A percentile compares a stretch with the other conserved stretches of the same genome.
phyloP scores from a whole-genome alignment of 169 alveolate species.

The Plasmodium inui region DNA sequence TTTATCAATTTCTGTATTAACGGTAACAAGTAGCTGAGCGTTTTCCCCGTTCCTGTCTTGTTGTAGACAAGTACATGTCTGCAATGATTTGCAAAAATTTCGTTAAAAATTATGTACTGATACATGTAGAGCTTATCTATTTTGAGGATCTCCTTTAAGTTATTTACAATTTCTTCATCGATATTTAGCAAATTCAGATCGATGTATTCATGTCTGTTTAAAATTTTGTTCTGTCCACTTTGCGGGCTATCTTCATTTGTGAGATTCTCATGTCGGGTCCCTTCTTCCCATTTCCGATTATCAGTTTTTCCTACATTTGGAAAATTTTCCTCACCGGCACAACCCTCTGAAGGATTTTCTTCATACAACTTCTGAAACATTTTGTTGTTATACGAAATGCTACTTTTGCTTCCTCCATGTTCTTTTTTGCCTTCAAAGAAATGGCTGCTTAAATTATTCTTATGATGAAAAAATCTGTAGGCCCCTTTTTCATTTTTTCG shows the following conservation, averaged over 20 bases:
- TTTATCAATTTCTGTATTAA: slow-evolving; percentile 74
- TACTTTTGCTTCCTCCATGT: neutral
- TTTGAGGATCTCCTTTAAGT: slow-evolving; percentile 38
- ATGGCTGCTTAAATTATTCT: neutral
- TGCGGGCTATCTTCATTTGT: neutral
- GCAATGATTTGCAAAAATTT: slow-evolving; percentile 44
- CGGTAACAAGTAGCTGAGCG: slow-evolving; percentile 78
- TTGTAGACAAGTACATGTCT: slow-evolving; percentile 48
- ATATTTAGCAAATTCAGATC: slow-evolving; percentile 34
- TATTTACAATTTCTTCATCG: slow-evolving; percentile 61
- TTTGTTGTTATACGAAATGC: slow-evolving; percentile 6
- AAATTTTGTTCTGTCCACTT: slow-evolving; percentile 25
- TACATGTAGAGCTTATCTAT: slow-evolving; percentile 66
- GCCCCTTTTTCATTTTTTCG: neutral
- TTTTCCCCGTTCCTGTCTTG: slow-evolving; percentile 81
- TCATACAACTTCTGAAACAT: neutral
- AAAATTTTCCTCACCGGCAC: neutral
- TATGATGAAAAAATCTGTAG: neutral
- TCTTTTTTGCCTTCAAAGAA: neutral
- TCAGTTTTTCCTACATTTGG: neutral
- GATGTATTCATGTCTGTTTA: slow-evolving; percentile 45
- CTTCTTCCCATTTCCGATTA: neutral
- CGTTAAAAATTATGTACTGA: slow-evolving; percentile 55
- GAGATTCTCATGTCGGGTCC: neutral
- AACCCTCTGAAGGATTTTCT: slow-evolving; percentile 1